Conservation (phyloP, 108 stramenopile genomes). For the Mediolabrus comicus region DNA sequence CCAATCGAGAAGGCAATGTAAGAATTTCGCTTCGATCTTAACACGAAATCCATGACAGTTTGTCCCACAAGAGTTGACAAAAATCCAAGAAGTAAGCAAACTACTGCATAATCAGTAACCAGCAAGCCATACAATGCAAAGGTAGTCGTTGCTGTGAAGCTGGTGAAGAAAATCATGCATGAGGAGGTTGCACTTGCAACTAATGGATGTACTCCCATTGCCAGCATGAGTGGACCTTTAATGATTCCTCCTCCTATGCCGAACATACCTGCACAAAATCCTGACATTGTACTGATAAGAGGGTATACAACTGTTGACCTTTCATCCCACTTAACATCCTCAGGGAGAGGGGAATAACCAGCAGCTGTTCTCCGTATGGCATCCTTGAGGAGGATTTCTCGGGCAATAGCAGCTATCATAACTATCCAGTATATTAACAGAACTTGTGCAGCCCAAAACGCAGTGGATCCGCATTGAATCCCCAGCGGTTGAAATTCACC, state of each 20-base stretch:
- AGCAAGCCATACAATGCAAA: constrained; percentile 89
- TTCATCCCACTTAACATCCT: constrained; percentile 90
- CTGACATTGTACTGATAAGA: constrained; percentile 84
- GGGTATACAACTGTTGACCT: constrained; percentile 89
- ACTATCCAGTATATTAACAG: constrained; percentile 80
- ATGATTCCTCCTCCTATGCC: constrained; percentile 94
- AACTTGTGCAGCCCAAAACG: constrained; percentile 79
- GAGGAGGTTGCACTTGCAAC: constrained; percentile 58
- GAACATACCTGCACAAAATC: constrained; percentile 96
- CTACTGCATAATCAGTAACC: constrained; percentile 73
- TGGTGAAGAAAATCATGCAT: constrained; percentile 87
- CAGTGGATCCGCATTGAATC: constrained; percentile 73
- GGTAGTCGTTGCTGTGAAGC: constrained; percentile 89
- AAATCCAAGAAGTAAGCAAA: constrained; percentile 82
- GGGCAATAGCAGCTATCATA: constrained; percentile 52
- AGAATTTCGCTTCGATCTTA: constrained; percentile 79
- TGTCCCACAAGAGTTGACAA: constrained; percentile 86
- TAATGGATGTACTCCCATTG: constrained; percentile 86
- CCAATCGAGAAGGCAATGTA: constrained; percentile 94
- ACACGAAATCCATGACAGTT: constrained; percentile 59
- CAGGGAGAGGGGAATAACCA: constrained; percentile 58
- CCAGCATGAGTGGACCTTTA: constrained; percentile 95
- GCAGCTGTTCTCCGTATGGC: constrained; percentile 35
- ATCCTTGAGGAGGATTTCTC: constrained; percentile 51
- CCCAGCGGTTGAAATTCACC: constrained; percentile 83